These are phyloP conservation scores for Peribolospora baueri DNA, from an alignment of 768 basidiomycete genomes.

Conservation along the genomic window DNA sequence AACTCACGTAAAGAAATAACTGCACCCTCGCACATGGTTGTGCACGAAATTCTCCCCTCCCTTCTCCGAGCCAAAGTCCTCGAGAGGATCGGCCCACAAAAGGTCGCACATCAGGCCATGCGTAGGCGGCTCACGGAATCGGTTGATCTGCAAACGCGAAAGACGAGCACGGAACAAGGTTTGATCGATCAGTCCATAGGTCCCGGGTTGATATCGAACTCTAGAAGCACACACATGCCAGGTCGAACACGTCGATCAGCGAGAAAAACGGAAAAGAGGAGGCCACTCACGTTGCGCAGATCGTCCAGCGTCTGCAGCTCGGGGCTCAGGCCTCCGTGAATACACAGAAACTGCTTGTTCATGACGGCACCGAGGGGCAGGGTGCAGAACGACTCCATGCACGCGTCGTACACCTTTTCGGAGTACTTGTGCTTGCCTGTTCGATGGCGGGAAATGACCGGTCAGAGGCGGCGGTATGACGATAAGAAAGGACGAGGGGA, in stretches of 20 bases:
- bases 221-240: not conserved
- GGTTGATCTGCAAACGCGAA: conserved; percentile 43
- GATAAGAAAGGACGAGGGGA: conserved; percentile 1
- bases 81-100: conserved; percentile 91
- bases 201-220: no score
- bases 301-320: conserved; percentile 91
- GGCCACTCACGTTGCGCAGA: conserved; percentile 46
- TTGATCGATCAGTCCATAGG: not conserved
- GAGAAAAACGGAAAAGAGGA: not conserved
- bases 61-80: conserved; percentile 91
- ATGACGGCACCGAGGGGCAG: conserved; percentile 88
- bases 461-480: not conserved
- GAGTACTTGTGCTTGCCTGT: conserved; percentile 97
- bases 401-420: conserved; percentile 83
- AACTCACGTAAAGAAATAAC: conserved; percentile 80
- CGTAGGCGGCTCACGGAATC: conserved; percentile 94
- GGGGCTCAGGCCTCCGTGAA: conserved; percentile 88
- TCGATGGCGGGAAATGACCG: not conserved
- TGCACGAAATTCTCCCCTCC: conserved; percentile 73
- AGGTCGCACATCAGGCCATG: conserved; percentile 97
- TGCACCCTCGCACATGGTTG: conserved; percentile 90
- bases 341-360: conserved; percentile 99
- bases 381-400: conserved; percentile 92
- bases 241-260: not conserved
- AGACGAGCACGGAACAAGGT: no score